Evolutionary conservation across 352 stramenopile genomes (phyloP), one percentile per base, ranked within the genome.

Genomic region (Globisporangium canariense): DNA sequence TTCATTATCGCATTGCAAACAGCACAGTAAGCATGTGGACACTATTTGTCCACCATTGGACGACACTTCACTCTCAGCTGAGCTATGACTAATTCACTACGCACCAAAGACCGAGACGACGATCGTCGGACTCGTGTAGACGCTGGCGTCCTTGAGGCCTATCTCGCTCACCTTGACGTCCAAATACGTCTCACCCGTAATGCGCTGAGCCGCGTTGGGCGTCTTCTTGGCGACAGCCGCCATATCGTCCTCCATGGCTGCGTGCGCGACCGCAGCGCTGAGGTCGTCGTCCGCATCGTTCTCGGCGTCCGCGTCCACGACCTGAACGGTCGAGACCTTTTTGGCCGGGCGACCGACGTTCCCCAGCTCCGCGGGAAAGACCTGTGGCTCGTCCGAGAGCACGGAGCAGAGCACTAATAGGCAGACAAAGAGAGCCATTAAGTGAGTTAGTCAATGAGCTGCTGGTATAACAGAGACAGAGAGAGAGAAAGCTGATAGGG

Each of bases 121-220:
- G 52, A 91, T 68, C 2, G 78, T 89, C 38, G 82, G 82, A 28
- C 89, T 89, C 36, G 82, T 73, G 58, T 91, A 90, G 16, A 57
- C 58, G 6, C 56, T 62, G n/a, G 77, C 82, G 68, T 91, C 78
- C 50, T 91, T 91, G 58, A 91, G 68, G 0, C 82, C 82, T 59
- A 91, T 81, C 28, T 80, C 76, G 34, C 57, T 67, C 28, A 91
- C 74, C 32, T 66, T 57, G 22, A 91, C 69, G 65, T 88, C 74
- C 46, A 88, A 25, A 59, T 90, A 88, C 18, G 75, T 76, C 38
- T 61, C 75, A 20, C 74, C 78, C 10, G 69, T 54, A 22, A 65
- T 46, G 11, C 63, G 45, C 6, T n/a, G 40, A 41, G 20, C 22
- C 16, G 14, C 45, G 7, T 73, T 32, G n/a, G 36, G 18, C 32